These are phyloP conservation scores for Botrytis paeoniae DNA, from an alignment of 2,329 filamentous ascomycete species.

Conservation along the genomic window DNA sequence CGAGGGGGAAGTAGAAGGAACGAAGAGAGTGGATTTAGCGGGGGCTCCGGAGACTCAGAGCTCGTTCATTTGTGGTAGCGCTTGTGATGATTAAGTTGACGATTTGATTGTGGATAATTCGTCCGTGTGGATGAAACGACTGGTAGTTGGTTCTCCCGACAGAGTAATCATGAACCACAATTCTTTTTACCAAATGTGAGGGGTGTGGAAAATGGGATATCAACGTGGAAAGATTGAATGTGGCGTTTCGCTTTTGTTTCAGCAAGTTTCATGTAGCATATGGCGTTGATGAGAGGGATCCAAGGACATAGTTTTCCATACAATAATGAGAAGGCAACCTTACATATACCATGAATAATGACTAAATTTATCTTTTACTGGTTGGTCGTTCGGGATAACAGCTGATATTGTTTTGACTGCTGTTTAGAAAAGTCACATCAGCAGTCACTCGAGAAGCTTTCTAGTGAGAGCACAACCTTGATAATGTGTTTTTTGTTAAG, in stretches of 20 bases:
- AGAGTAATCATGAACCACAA: background rate
- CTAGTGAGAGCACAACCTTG: too few relatives aligned
- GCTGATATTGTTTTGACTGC: background rate
- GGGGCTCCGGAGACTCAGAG: background rate
- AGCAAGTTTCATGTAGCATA: background rate
- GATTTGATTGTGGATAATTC: background rate
- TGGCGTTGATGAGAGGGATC: background rate
- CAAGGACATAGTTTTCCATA: background rate
- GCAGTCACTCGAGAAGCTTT: background rate
- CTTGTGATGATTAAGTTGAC: background rate
- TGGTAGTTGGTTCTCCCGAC: background rate
- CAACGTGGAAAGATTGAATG: background rate
- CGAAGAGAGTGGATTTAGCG: background rate
- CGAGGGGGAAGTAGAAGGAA: constrained; percentile 30
- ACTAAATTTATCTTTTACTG: background rate
- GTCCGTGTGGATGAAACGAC: accelerated
- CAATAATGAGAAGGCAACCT: background rate
- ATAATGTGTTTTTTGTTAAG: too few relatives aligned
- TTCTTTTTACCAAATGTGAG: too few relatives aligned
- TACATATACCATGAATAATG: background rate
- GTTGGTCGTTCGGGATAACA: accelerated
- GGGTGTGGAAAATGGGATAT: background rate
- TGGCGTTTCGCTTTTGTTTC: too few relatives aligned
- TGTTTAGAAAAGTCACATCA: background rate
- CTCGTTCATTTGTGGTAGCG: background rate